Percentiles rank a stretch among this genome's conserved stretches.
Conservation (phyloP, 345 rosid genomes). For the Theobroma cacao region DNA sequence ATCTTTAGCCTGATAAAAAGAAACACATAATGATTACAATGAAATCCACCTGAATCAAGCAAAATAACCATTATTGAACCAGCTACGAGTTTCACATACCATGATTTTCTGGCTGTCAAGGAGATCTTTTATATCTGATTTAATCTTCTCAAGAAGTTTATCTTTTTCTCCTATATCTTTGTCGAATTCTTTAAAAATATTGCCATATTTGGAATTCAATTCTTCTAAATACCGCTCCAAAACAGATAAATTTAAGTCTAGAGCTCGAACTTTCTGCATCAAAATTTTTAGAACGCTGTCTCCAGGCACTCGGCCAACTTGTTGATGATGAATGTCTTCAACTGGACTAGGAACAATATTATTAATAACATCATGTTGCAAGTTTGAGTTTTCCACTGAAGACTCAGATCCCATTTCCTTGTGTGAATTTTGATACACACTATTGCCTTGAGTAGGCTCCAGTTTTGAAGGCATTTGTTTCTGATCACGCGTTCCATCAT, state of each 20-base stretch:
- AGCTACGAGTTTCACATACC: slow-evolving; percentile 35
- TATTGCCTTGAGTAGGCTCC: slow-evolving; percentile 38
- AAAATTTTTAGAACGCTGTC: slow-evolving; percentile 87
- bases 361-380: slow-evolving; percentile 37
- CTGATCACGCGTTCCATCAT: slow-evolving; percentile 39
- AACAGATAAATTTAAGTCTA: slow-evolving; percentile 79
- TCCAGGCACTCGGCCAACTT: slow-evolving; percentile 89
- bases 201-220: slow-evolving; percentile 64
- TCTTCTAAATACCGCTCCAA: slow-evolving; percentile 89
- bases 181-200: slow-evolving; percentile 71
- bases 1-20: slow-evolving; percentile 55
- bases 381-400: slow-evolving; percentile 29
- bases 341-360: slow-evolving; percentile 40
- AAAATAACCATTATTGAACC: neutral
- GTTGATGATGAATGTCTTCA: slow-evolving; percentile 73
- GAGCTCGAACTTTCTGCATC: slow-evolving; percentile 86
- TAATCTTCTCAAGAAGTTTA: slow-evolving; percentile 41
- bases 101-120: slow-evolving; percentile 44
- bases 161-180: slow-evolving; percentile 59
- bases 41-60: neutral
- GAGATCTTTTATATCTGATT: slow-evolving; percentile 48
- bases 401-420: slow-evolving; percentile 35
- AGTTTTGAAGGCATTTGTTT: slow-evolving; percentile 33
- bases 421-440: slow-evolving; percentile 25
- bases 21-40: slow-evolving; percentile 8